A percentile compares a stretch with the other conserved stretches of the same genome.
Evolutionary conservation across 179 eudicot genomes (phyloP).

Genomic region (Pouteria campechiana): DNA sequence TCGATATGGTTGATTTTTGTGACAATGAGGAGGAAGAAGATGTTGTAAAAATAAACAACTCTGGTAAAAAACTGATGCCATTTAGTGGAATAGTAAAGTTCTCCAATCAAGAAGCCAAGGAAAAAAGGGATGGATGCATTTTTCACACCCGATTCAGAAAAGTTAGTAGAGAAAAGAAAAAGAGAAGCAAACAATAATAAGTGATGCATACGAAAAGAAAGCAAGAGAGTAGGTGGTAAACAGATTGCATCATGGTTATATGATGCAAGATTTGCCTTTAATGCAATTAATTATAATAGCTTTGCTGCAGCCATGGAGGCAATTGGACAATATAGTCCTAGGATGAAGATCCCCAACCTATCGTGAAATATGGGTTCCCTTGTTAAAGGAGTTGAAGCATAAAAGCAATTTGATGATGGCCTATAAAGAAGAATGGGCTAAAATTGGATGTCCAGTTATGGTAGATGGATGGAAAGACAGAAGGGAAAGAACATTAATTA

Average conservation of each 20-base stretch:
- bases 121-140: too few relatives aligned
- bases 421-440: constrained; percentile 2
- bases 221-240: background rate
- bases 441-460: background rate
- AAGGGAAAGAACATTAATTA: background rate
- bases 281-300: background rate
- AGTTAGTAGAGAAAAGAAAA: too few relatives aligned
- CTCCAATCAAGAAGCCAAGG: too few relatives aligned
- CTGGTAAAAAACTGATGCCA: too few relatives aligned
- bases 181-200: too few relatives aligned
- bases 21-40: too few relatives aligned
- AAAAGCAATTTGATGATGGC: background rate
- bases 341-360: background rate
- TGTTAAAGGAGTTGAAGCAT: constrained; percentile 1
- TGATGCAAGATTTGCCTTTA: background rate
- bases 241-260: background rate
- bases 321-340: background rate
- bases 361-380: background rate
- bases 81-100: too few relatives aligned
- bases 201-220: too few relatives aligned
- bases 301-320: background rate
- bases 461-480: background rate
- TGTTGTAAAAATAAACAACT: too few relatives aligned
- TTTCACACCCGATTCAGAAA: too few relatives aligned
- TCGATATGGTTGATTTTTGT: too few relatives aligned